Conservation (phyloP, 805 yeast species). For the Candida caryicola region DNA sequence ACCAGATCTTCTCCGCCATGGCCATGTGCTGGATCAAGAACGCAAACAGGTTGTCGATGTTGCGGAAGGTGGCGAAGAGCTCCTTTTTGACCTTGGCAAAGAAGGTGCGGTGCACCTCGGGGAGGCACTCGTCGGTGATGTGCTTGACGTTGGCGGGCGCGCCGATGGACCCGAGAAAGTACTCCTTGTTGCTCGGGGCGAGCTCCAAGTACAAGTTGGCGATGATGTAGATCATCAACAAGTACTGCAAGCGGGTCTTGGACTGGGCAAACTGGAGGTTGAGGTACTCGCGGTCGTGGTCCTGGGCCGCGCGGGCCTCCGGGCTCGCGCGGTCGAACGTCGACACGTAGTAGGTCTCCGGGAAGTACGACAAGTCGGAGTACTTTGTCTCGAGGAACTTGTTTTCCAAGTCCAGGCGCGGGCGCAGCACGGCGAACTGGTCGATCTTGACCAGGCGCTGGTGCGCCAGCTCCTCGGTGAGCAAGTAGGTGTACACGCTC, state of each 20-base stretch:
- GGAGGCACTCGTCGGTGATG: slow-evolving; percentile 30
- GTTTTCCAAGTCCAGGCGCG: slow-evolving; percentile 14
- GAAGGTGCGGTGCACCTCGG: slow-evolving; percentile 20
- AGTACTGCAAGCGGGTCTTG: slow-evolving; percentile 23
- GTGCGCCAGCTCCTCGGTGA: slow-evolving; percentile 28
- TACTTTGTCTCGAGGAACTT: slow-evolving; percentile 18
- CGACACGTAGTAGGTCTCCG: slow-evolving; percentile 37
- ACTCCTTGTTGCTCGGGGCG: slow-evolving; percentile 19
- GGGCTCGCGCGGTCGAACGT: slow-evolving; percentile 23
- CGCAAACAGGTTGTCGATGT: slow-evolving; percentile 25
- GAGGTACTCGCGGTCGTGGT: slow-evolving; percentile 24
- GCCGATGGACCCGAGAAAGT: slow-evolving; percentile 18
- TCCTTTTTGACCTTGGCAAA: slow-evolving; percentile 28
- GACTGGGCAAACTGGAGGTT: slow-evolving; percentile 24
- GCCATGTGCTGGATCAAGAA: slow-evolving; percentile 26
- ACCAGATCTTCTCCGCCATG: slow-evolving; percentile 34
- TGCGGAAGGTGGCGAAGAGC: slow-evolving; percentile 18
- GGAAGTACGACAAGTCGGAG: slow-evolving; percentile 22
- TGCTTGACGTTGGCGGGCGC: slow-evolving; percentile 35
- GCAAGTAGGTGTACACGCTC: slow-evolving; percentile 27
- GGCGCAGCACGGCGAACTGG: slow-evolving; percentile 12
- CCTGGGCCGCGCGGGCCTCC: slow-evolving; percentile 11
- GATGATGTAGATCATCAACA: slow-evolving; percentile 31
- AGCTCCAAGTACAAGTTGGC: slow-evolving; percentile 30
- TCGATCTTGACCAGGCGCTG: slow-evolving; percentile 17